These are phyloP conservation scores for Xylariaceae sp. DNA, from an alignment of 2,329 filamentous ascomycete species.

Conservation along the genomic window DNA sequence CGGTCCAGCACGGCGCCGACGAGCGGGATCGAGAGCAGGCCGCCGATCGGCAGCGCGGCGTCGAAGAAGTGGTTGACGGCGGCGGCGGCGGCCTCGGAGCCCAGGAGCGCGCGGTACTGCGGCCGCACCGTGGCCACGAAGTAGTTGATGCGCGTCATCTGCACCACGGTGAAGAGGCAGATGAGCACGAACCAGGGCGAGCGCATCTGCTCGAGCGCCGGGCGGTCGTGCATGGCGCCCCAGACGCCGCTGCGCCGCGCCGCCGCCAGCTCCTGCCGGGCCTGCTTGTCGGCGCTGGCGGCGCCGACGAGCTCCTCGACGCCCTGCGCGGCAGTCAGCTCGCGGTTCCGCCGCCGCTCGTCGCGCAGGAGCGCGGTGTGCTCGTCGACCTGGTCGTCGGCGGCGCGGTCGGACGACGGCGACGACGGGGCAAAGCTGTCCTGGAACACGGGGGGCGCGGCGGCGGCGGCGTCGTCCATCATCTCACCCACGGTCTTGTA, in stretches of 20 bases:
- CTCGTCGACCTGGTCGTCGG: constrained; percentile 52
- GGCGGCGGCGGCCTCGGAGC: constrained; percentile 51
- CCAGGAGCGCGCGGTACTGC: constrained; percentile 73
- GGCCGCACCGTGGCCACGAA: constrained; percentile 80
- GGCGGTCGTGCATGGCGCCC: constrained; percentile 72
- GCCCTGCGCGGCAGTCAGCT: constrained; percentile 56
- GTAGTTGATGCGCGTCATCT: constrained; percentile 82
- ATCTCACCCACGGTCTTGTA: constrained; percentile 85
- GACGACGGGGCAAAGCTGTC: constrained; percentile 20
- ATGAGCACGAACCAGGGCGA: constrained; percentile 83
- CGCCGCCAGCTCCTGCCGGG: constrained; percentile 59
- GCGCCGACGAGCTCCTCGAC: constrained; percentile 68
- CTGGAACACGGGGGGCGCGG: too few species aligned
- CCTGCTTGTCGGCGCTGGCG: constrained; percentile 52
- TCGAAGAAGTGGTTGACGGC: constrained; percentile 81
- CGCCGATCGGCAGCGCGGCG: constrained; percentile 73
- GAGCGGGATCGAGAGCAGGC: constrained; percentile 77
- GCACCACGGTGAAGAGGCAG: constrained; percentile 69
- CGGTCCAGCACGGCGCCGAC: constrained; percentile 75
- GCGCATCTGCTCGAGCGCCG: constrained; percentile 63
- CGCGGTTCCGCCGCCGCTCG: constrained; percentile 48
- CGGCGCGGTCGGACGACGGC: constrained; percentile 20
- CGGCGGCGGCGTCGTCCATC: constrained; percentile 60
- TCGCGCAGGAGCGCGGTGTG: constrained; percentile 47
- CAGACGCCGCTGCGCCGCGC: constrained; percentile 71